phyloP scores from a whole-genome alignment of 805 yeast species.

The Pichia scutulata region DNA sequence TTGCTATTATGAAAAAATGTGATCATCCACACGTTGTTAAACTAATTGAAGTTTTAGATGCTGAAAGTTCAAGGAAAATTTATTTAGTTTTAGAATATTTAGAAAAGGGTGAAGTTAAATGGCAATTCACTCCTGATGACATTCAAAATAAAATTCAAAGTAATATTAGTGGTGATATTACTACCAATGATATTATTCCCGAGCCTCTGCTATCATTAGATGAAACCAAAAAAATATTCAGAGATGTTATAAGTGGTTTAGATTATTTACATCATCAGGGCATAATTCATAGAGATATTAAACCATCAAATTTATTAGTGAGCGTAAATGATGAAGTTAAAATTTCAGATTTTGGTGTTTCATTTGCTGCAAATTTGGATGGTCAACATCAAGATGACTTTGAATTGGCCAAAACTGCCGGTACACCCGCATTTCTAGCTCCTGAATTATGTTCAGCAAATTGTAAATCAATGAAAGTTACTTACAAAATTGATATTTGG shows the following conservation, averaged over 20 bases:
- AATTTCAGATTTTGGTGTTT: slow-evolving; percentile 95
- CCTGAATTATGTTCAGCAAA: slow-evolving; percentile 80
- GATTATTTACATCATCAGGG: slow-evolving; percentile 89
- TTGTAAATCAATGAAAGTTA: slow-evolving; percentile 44
- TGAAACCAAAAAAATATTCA: slow-evolving; percentile 61
- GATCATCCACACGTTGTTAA: slow-evolving; percentile 89
- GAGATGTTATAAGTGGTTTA: slow-evolving; percentile 80
- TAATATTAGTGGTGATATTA: slow-evolving; percentile 8
- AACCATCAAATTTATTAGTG: slow-evolving; percentile 78
- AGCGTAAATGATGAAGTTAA: slow-evolving; percentile 67
- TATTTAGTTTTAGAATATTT: slow-evolving; percentile 86
- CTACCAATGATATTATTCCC: slow-evolving; percentile 9
- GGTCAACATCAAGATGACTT: slow-evolving; percentile 59
- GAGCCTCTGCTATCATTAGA: slow-evolving; percentile 63
- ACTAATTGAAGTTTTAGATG: slow-evolving; percentile 82
- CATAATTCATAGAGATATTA: slow-evolving; percentile 89
- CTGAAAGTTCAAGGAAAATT: slow-evolving; percentile 71
- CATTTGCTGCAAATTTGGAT: slow-evolving; percentile 52
- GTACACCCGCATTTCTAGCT: slow-evolving; percentile 95
- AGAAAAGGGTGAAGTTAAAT: slow-evolving; percentile 82
- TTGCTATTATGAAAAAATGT: slow-evolving; percentile 89
- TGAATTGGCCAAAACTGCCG: slow-evolving; percentile 92
- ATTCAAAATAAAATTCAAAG: slow-evolving; percentile 5
- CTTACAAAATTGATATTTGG: slow-evolving; percentile 93
- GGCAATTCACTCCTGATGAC: slow-evolving; percentile 45